Conservation (phyloP, 1,139 yeast species). For the Meyerozyma carpophila region DNA sequence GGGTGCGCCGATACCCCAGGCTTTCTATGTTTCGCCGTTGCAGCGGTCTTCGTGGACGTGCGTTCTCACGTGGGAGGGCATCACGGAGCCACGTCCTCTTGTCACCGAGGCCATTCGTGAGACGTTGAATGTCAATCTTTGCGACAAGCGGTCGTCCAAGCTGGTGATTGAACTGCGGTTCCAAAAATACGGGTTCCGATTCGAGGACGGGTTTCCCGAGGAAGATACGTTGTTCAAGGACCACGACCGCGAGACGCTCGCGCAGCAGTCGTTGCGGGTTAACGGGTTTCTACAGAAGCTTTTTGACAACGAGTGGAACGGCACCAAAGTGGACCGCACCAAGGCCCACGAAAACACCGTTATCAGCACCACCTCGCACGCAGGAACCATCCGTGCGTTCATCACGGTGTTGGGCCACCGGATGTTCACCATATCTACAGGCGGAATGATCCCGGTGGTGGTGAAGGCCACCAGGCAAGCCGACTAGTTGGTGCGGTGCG, state of each 20-base stretch:
- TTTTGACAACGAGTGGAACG: constrained; percentile 16
- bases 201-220: constrained; percentile 15
- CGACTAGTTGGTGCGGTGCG: not conserved
- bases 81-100: constrained; percentile 11
- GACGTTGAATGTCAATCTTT: constrained; percentile 12
- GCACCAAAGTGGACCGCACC: constrained; percentile 9
- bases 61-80: constrained; percentile 18
- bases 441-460: constrained; percentile 28
- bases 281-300: constrained; percentile 16
- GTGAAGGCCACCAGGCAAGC: constrained; percentile 16
- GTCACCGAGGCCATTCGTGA: constrained; percentile 13
- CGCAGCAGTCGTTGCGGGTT: constrained; percentile 17
- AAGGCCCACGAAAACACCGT: constrained; percentile 11
- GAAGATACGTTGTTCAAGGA: constrained; percentile 14
- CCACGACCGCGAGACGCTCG: constrained; percentile 13
- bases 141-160: constrained; percentile 23
- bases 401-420: constrained; percentile 20
- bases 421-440: constrained; percentile 21
- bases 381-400: constrained; percentile 19
- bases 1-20: constrained; percentile 18
- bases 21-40: constrained; percentile 21
- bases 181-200: constrained; percentile 5
- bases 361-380: constrained; percentile 22
- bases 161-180: constrained; percentile 8
- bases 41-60: constrained; percentile 19